Conservation (phyloP, 2,329 filamentous ascomycete species). For the Chaetomiaceae sp. region DNA sequence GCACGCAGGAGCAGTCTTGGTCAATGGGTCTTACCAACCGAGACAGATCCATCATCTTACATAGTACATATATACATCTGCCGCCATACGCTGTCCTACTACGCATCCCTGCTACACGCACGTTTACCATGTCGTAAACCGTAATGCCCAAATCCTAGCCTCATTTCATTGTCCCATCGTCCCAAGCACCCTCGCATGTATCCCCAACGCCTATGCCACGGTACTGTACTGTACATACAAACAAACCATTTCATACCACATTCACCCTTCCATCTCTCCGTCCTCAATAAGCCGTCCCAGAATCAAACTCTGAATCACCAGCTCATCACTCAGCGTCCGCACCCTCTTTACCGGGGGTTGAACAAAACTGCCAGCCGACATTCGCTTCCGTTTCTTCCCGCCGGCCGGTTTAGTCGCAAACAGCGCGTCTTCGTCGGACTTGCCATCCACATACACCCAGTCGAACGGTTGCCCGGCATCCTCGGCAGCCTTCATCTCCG, state of each 20-base stretch:
- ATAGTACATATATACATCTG: too few species aligned
- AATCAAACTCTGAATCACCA: conserved; percentile 89
- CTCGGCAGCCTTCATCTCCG: conserved; percentile 50
- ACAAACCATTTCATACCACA: not conserved
- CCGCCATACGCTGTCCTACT: too few species aligned
- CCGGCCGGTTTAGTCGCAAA: conserved; percentile 26
- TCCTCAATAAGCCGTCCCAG: conserved; percentile 71
- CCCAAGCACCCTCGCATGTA: not conserved
- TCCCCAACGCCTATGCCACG: not conserved
- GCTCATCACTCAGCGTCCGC: conserved; percentile 73
- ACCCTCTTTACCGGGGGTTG: conserved; percentile 47
- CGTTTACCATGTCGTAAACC: not conserved
- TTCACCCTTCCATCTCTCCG: conserved; percentile 38
- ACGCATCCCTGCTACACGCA: too few species aligned
- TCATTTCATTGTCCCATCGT: too few species aligned
- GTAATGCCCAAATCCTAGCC: not conserved
- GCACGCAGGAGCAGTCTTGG: too few species aligned
- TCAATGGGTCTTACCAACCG: too few species aligned
- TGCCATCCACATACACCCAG: conserved; percentile 75
- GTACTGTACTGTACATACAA: not conserved
- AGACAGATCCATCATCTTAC: too few species aligned
- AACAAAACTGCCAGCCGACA: conserved; percentile 27
- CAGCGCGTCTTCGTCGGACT: conserved; percentile 37
- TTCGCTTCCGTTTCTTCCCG: conserved; percentile 32
- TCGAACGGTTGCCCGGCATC: conserved; percentile 53